phyloP scores from a whole-genome alignment of 768 basidiomycete species.

The Russula griseocarnosa region DNA sequence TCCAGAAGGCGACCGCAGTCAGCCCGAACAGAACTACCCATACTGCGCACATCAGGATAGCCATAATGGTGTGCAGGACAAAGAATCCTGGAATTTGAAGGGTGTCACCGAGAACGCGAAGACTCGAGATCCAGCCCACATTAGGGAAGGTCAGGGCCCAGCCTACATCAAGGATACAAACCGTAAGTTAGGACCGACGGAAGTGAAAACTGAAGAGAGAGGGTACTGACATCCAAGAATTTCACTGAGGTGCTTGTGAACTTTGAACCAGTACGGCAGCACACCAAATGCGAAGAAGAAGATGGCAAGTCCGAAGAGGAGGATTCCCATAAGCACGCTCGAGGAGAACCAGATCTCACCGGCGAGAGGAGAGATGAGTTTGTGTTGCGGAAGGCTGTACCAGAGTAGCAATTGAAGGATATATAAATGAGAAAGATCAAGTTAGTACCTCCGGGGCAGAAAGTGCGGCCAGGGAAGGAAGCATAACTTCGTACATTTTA shows the following conservation, averaged over 20 bases:
- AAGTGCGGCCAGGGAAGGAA: not conserved
- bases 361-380: constrained; percentile 38
- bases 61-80: constrained; percentile 41
- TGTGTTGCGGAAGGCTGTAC: constrained; percentile 36
- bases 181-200: not conserved
- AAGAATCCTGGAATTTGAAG: constrained; percentile 41
- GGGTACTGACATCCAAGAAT: constrained; percentile 43
- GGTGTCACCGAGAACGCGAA: constrained; percentile 42
- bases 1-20: constrained; percentile 41
- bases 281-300: constrained; percentile 47
- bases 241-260: constrained; percentile 44
- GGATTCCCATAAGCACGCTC: constrained; percentile 39
- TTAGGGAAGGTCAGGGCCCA: constrained; percentile 50
- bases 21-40: constrained; percentile 44
- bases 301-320: constrained; percentile 46
- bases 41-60: constrained; percentile 39
- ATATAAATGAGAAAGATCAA: not conserved
- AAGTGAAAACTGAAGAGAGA: not conserved
- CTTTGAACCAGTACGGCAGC: constrained; percentile 48
- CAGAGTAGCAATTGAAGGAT: not conserved
- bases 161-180: constrained; percentile 27
- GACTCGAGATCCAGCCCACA: constrained; percentile 46
- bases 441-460: not conserved
- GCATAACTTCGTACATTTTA: constrained; percentile 36
- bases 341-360: constrained; percentile 46